phyloP scores from a whole-genome alignment of 306 rosid species.

The Ziziphus jujuba region DNA sequence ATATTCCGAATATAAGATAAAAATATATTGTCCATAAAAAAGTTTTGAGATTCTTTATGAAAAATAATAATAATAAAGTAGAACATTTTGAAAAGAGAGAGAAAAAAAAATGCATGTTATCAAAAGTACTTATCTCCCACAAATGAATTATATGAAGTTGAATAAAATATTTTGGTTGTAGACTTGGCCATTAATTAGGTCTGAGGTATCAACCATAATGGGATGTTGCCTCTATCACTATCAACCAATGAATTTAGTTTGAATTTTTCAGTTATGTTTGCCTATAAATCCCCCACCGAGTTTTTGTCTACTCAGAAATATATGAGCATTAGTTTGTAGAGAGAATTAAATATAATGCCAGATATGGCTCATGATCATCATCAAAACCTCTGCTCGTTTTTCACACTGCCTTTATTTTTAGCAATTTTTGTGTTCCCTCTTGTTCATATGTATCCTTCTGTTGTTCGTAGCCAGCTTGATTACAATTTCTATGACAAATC shows the following conservation, averaged over 20 bases:
- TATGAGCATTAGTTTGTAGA: too few species aligned
- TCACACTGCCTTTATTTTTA: conserved; percentile 20
- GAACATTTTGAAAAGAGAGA: too few species aligned
- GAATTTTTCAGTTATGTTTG: not conserved
- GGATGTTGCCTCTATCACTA: conserved; percentile 36
- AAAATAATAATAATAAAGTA: too few species aligned
- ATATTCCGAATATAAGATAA: too few species aligned
- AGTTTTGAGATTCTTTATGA: too few species aligned
- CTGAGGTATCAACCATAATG: conserved; percentile 28
- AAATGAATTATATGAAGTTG: not conserved
- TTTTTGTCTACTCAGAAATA: not conserved
- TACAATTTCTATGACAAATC: conserved; percentile 43
- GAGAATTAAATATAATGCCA: not conserved
- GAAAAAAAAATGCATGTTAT: conserved; percentile 3
- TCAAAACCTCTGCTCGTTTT: conserved; percentile 15
- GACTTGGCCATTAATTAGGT: conserved; percentile 23
- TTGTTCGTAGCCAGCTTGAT: conserved; percentile 29
- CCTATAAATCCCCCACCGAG: conserved; percentile 19
- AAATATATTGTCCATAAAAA: too few species aligned
- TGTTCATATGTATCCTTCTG: conserved; percentile 31
- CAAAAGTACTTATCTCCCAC: conserved; percentile 16
- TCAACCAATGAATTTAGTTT: conserved; percentile 27
- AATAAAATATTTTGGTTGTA: conserved; percentile 1
- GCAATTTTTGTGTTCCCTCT: conserved; percentile 19
- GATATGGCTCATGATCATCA: too few species aligned